Percentiles rank a stretch among this genome's conserved stretches.
Evolutionary conservation across 208 protist species (phyloP).

Genomic region (Strigomonas galati): DNA sequence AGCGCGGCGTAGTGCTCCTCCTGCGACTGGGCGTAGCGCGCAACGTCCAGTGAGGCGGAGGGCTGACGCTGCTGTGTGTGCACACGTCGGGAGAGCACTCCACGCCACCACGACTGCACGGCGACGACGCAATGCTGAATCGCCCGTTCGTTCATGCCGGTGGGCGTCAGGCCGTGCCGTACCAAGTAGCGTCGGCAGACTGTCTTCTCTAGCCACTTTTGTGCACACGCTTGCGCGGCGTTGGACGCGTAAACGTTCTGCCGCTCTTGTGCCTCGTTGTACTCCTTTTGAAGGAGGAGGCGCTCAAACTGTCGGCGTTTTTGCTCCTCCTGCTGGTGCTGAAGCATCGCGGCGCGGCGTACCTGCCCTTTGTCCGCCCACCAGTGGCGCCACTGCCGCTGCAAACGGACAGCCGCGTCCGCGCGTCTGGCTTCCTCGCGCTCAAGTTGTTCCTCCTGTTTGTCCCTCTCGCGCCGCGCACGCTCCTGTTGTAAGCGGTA

Average conservation of each 20-base stretch:
- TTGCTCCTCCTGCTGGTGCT: slow-evolving; percentile 45
- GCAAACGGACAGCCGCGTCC: slow-evolving; percentile 46
- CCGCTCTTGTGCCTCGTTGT: slow-evolving; percentile 25
- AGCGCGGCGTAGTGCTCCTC: slow-evolving; percentile 55
- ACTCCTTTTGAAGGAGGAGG: not conserved
- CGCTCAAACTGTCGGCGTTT: not conserved
- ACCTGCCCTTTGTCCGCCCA: slow-evolving; percentile 50
- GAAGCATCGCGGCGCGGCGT: slow-evolving; percentile 37
- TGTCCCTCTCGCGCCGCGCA: not conserved
- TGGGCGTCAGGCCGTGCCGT: slow-evolving; percentile 16
- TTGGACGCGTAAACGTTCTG: not conserved
- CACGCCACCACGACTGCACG: slow-evolving; percentile 4
- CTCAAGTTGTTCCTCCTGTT: slow-evolving; percentile 21
- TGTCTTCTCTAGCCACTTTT: slow-evolving; percentile 47
- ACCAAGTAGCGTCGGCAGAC: slow-evolving; percentile 39
- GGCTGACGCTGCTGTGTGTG: slow-evolving; percentile 15
- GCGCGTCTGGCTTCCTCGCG: slow-evolving; percentile 36
- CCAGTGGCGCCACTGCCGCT: slow-evolving; percentile 62
- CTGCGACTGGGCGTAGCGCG: slow-evolving; percentile 17
- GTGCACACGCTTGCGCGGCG: slow-evolving; percentile 32
- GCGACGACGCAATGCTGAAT: not conserved
- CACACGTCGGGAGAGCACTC: not conserved
- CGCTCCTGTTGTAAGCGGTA: not conserved
- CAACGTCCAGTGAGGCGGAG: not conserved
- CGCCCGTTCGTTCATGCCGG: not conserved